Base-by-base conservation (phyloP, 257 asterid genomes). In the Gentiana macrophylla region DNA sequence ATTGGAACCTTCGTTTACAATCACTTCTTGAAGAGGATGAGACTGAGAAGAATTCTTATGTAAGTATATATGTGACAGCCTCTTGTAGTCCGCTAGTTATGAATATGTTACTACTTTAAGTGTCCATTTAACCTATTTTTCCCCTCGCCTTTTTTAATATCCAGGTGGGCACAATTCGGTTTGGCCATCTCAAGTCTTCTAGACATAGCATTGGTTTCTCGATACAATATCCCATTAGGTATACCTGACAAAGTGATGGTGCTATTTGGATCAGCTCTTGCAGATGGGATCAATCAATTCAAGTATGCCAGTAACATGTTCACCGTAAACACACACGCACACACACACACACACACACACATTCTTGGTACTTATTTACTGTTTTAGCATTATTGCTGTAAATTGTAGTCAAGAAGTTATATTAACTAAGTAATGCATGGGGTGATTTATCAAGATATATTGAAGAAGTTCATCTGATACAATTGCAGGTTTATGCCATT, bases 401-500 rank as follows among this genome's bases (percentile, higher is more conserved):
- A 24, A 24, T 24, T 24, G 24, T 24, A 24, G 24, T 24, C 24
- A 24, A 24, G 24, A 24, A 24, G 24, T 24, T 24, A 24, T 24
- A 24, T 0, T 24, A 24, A 24, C 24, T 24, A 24, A 24, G 24
- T 24, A 24, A 24, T 24, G 24, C 24, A 24, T 24, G 24, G 24
- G 24, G 24, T 24, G 24, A 24, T 24, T 24, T 24, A 24, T 24
- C 24, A 24, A 24, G 24, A 24, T 24, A 24, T 24, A 24, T 24
- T 24, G 24, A 24, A 24, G 24, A 24, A 24, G 24, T 24, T 24
- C 24, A 24, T 24, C 0, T 24, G 38, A 37, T 61, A 7, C 5
- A 37, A 33, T 50, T 77, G 79, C 85, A 90, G 98, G 82, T 90
- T 86, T 67, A 90, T 90, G 96, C 98, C 96, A 32, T 86, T 90